Evolutionary conservation across 352 stramenopile genomes (phyloP).

Genomic region (Thraustochytrium striatum): DNA sequence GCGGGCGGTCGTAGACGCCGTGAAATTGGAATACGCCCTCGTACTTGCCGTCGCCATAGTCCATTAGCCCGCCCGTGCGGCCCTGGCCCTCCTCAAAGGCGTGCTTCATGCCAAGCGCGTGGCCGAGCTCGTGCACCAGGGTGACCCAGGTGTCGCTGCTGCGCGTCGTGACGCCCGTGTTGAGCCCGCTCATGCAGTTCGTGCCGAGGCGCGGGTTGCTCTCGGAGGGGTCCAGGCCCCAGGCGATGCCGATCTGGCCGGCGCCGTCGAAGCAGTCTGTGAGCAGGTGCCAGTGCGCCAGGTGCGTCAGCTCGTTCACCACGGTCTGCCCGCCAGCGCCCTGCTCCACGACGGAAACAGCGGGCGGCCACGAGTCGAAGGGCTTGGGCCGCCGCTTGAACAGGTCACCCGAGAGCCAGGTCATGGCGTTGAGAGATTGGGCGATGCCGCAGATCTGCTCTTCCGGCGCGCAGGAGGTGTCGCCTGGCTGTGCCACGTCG

Average conservation of each 20-base stretch:
- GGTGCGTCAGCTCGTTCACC: not conserved
- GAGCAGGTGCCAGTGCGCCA: slow-evolving; percentile 41
- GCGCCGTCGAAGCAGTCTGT: slow-evolving; percentile 12
- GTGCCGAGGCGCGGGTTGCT: slow-evolving; percentile 4
- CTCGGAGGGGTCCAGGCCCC: not conserved
- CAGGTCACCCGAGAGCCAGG: not conserved
- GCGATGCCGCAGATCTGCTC: slow-evolving; percentile 22
- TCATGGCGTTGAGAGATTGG: slow-evolving; percentile 25
- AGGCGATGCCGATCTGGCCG: slow-evolving; percentile 22
- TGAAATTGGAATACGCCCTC: slow-evolving; percentile 43
- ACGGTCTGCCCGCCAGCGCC: not conserved
- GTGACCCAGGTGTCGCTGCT: slow-evolving; percentile 23
- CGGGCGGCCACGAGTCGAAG: not conserved
- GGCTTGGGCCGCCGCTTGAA: not conserved
- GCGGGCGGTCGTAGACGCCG: slow-evolving; percentile 16
- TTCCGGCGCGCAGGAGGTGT: not conserved
- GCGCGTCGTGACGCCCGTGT: slow-evolving; percentile 6
- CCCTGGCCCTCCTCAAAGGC: slow-evolving; percentile 44
- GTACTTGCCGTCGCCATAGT: slow-evolving; percentile 42
- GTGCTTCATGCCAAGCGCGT: slow-evolving; percentile 29
- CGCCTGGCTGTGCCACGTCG: not conserved
- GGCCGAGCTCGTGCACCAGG: slow-evolving; percentile 43
- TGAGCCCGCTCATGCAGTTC: slow-evolving; percentile 33
- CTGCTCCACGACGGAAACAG: not conserved
- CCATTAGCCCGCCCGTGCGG: slow-evolving; percentile 39